A percentile compares a stretch with the other conserved stretches of the same genome.
Evolutionary conservation across 169 alveolate genomes (phyloP).

Genomic region (Eimeria necatrix): DNA sequence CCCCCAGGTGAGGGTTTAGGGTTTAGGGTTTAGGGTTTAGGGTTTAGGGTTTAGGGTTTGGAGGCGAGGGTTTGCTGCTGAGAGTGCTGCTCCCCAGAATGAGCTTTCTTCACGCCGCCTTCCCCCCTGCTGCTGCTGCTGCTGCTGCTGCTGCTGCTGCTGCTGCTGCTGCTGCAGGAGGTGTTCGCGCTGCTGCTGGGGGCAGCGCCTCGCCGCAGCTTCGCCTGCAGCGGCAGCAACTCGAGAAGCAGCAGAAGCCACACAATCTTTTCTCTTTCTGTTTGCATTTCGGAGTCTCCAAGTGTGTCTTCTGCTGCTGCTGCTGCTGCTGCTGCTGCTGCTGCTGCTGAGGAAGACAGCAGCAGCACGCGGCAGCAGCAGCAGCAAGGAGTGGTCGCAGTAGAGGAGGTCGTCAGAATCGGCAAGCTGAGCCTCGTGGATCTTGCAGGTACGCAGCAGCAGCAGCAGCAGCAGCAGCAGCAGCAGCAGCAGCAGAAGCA

Average conservation of each 20-base stretch:
- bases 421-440: conserved; percentile 96
- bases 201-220: conserved; percentile 71
- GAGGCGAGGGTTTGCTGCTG: neutral
- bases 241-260: conserved; percentile 72
- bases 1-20: conserved; percentile 16
- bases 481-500: conserved; percentile 53
- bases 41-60: conserved; percentile 1
- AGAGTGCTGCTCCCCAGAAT: neutral
- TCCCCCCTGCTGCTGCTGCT: neutral
- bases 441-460: conserved; percentile 93
- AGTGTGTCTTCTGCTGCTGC: neutral
- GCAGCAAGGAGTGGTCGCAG: conserved; percentile 17
- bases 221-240: conserved; percentile 67
- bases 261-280: conserved; percentile 64
- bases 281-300: conserved; percentile 41
- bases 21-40: conserved; percentile 6
- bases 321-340: neutral
- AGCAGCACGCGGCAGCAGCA: conserved; percentile 15
- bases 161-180: neutral
- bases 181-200: conserved; percentile 47
- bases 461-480: neutral
- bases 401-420: conserved; percentile 76
- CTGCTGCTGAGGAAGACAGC: conserved; percentile 8
- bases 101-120: neutral
- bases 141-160: conserved; percentile 30